Base-by-base conservation (phyloP, 331 rosid genomes). In the Acacia concinna region DNA sequence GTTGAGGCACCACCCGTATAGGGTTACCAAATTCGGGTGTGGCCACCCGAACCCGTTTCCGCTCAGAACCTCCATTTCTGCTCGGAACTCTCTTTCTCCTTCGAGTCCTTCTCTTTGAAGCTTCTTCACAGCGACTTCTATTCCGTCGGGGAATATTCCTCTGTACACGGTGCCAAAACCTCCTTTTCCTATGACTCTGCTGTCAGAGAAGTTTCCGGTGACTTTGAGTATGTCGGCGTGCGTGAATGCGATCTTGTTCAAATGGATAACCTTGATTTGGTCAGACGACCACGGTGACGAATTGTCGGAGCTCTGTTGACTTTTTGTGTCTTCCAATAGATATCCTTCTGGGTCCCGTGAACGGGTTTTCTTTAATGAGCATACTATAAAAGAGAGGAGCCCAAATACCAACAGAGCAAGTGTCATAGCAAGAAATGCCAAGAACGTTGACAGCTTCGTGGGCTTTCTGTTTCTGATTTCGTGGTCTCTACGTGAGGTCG, bases 41-140 rank as follows among this genome's bases (percentile, higher is more conserved):
- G 97, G 98, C 98, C 97, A 93, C 23, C 92, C 91, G 71, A 93
- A 86, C 0, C 92, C 90, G 74, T 84, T 88, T 7, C 97, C 96
- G 49, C 91, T 88, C 11, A 96, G 88, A 69, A 93, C 96, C 52
- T 93, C 89, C 99, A 96, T 96, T 81, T 96, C 98, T n/a, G 99
- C 94, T 41, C 85, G 75, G 80, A 96, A 96, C 78, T 90, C 99
- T 74, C 84, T 92, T 71, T 96, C 99, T 3, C 99, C 99, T 32
- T 96, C 98, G 1, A 56, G 63, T 41, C 99, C 99, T 87, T 90
- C 89, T 43, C 94, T 87, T 34, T 85, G 92, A 47, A 91, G 95
- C 90, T 91, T 93, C 90, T 96, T 96, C 86, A 91, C 94, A n/a
- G 99, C 99, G 21, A 96, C 94, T 75, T 86, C 85, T 84, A 86